Evolutionary conservation across 2,329 filamentous ascomycete species (phyloP).

Genomic region (Colletotrichum simmondsii): DNA sequence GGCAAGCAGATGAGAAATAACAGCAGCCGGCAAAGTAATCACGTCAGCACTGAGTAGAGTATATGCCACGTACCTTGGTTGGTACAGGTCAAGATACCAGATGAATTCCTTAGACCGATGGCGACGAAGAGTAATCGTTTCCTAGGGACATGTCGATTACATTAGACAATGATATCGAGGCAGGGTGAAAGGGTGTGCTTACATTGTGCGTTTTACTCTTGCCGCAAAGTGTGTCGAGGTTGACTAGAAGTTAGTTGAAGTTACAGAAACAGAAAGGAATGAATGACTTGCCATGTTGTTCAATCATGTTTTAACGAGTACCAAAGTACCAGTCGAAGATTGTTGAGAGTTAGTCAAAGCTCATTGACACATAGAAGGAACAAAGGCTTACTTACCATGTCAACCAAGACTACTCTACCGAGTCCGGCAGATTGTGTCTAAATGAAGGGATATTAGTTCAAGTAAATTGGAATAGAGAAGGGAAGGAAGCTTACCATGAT

Average conservation of each 20-base stretch:
- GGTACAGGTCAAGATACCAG: not conserved
- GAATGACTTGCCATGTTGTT: no score
- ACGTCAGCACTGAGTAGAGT: not conserved
- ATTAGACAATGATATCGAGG: not conserved
- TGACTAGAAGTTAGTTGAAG: not conserved
- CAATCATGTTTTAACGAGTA: no score
- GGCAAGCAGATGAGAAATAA: not conserved
- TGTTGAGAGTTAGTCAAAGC: no score
- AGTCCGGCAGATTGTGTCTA: no score
- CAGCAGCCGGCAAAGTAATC: not conserved
- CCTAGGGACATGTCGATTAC: no score
- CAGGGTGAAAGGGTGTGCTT: not conserved
- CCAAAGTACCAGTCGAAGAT: no score
- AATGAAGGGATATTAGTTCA: not conserved
- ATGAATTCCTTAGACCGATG: not conserved
- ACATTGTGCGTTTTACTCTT: not conserved
- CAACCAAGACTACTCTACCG: no score
- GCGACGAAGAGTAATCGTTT: no score
- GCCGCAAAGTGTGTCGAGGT: not conserved
- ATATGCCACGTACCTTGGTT: not conserved
- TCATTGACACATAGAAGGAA: no score
- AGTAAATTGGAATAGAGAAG: not conserved
- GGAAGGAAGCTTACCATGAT: not conserved
- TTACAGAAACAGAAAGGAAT: no score
- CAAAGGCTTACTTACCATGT: no score